Evolutionary conservation across 176 grass and related monocot genomes (phyloP).

Genomic region (Avena eriantha): DNA sequence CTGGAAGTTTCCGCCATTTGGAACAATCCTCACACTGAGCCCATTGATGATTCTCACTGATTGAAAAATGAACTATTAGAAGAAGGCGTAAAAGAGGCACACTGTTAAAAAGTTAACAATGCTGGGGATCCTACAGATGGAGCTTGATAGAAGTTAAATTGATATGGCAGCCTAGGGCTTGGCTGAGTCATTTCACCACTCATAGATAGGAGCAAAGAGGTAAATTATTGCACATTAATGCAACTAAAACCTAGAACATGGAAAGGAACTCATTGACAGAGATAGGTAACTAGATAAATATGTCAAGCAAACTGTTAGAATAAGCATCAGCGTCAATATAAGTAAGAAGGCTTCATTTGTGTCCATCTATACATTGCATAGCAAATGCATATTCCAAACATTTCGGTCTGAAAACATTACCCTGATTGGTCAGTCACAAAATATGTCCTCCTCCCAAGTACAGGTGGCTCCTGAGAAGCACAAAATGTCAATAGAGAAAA

Average conservation of each 20-base stretch:
- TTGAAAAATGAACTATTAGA: slow-evolving; percentile 42
- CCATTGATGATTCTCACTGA: slow-evolving; percentile 87
- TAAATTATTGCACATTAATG: neutral
- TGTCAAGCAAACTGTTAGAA: neutral
- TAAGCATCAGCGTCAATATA: slow-evolving; percentile 5
- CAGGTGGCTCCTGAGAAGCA: slow-evolving; percentile 83
- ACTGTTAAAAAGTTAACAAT: neutral
- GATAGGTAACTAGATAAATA: slow-evolving; percentile 15
- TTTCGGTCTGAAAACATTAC: slow-evolving; percentile 50
- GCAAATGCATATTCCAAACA: neutral
- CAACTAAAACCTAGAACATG: neutral
- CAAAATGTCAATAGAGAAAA: slow-evolving; percentile 46
- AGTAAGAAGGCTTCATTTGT: neutral
- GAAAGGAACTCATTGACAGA: neutral
- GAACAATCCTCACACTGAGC: slow-evolving; percentile 91
- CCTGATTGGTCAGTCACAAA: slow-evolving; percentile 70
- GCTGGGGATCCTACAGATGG: neutral
- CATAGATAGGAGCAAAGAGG: neutral
- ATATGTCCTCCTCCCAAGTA: slow-evolving; percentile 90
- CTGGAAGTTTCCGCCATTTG: slow-evolving; percentile 93
- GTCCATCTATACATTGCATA: slow-evolving; percentile 1
- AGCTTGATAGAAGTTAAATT: slow-evolving; percentile 3
- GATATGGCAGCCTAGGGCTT: slow-evolving; percentile 18
- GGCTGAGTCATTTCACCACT: slow-evolving; percentile 28
- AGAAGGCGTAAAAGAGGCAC: neutral